These are phyloP conservation scores for Arabidopsis lyrata DNA, from an alignment of 441 rosid species.

Conservation along the genomic window DNA sequence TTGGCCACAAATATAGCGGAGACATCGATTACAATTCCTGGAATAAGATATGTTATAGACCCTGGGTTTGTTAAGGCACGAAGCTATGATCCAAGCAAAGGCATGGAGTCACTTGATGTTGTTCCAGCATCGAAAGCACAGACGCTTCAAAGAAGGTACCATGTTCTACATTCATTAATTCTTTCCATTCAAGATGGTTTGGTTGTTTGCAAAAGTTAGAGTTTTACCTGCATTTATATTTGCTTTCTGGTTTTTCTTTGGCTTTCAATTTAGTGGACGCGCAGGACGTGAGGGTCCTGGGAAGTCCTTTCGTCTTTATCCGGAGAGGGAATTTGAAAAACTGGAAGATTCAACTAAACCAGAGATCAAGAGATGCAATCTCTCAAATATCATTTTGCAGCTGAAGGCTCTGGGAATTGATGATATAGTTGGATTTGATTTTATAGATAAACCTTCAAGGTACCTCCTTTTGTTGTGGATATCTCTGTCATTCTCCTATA, in stretches of 20 bases:
- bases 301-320: constrained; percentile 92
- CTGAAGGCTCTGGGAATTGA: constrained; percentile 92
- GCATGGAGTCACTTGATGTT: constrained; percentile 83
- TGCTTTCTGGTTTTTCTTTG: constrained; percentile 11
- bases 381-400: constrained; percentile 89
- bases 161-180: constrained; percentile 14
- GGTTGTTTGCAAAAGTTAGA: constrained; percentile 11
- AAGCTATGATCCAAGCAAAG: constrained; percentile 81
- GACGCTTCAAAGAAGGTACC: constrained; percentile 91
- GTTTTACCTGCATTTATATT: neutral
- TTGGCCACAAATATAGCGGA: constrained; percentile 97
- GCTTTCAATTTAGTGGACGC: constrained; percentile 76
- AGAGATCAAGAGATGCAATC: constrained; percentile 93
- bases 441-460: constrained; percentile 96
- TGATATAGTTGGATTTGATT: constrained; percentile 93
- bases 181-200: constrained; percentile 7
- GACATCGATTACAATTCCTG: constrained; percentile 97
- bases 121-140: constrained; percentile 95
- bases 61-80: constrained; percentile 96
- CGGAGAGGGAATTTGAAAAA: constrained; percentile 88
- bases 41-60: constrained; percentile 91
- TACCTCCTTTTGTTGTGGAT: constrained; percentile 36
- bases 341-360: constrained; percentile 91
- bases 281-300: constrained; percentile 99
- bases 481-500: constrained; percentile 7